Evolutionary conservation across 2,329 filamentous ascomycete species (phyloP).

Genomic region (Trichoderma sp.): DNA sequence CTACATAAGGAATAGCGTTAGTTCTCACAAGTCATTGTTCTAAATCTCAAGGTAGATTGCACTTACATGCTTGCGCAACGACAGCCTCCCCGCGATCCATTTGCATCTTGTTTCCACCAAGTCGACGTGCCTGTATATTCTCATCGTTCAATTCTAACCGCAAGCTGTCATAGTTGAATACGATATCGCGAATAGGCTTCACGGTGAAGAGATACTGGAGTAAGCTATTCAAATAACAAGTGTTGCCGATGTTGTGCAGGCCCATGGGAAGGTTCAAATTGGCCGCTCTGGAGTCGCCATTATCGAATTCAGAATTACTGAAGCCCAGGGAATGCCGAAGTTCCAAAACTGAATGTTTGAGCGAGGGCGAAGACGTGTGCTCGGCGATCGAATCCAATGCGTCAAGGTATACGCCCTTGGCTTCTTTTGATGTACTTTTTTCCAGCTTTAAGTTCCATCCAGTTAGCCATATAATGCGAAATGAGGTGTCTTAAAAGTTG

Average conservation of each 20-base stretch:
- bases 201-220: slow-evolving; percentile 95
- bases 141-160: slow-evolving; percentile 69
- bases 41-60: background rate
- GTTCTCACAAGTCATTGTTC: background rate
- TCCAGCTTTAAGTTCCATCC: slow-evolving; percentile 34
- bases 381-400: slow-evolving; percentile 44
- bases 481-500: background rate
- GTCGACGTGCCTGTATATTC: slow-evolving; percentile 66
- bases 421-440: slow-evolving; percentile 36
- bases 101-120: slow-evolving; percentile 67
- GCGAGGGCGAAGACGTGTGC: slow-evolving; percentile 33
- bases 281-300: slow-evolving; percentile 29
- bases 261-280: slow-evolving; percentile 74
- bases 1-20: slow-evolving; percentile 47
- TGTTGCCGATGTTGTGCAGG: slow-evolving; percentile 92
- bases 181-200: slow-evolving; percentile 76
- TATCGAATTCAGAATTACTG: slow-evolving; percentile 10
- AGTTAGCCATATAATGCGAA: background rate
- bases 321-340: slow-evolving; percentile 31
- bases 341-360: slow-evolving; percentile 38
- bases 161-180: slow-evolving; percentile 74
- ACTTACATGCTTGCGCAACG: slow-evolving; percentile 74
- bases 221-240: slow-evolving; percentile 96
- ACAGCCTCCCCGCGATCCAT: slow-evolving; percentile 61
- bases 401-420: slow-evolving; percentile 40